Evolutionary conservation across 768 basidiomycete genomes (phyloP).

Genomic region (Naematelia aurantialba): DNA sequence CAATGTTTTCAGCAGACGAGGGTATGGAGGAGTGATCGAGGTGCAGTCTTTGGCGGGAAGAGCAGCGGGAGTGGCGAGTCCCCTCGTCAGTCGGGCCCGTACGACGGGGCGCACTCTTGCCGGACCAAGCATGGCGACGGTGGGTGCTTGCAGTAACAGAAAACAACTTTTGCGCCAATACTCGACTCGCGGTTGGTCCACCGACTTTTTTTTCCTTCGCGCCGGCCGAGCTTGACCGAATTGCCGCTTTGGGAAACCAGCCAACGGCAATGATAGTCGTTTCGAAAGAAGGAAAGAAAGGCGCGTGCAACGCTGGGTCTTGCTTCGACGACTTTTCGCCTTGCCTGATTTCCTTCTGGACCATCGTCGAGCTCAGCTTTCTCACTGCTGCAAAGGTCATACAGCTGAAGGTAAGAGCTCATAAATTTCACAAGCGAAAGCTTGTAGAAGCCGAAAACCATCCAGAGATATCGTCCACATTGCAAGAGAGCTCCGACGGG

Average conservation of each 20-base stretch:
- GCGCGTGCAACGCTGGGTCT: background rate
- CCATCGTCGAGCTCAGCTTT: no score
- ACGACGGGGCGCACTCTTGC: background rate
- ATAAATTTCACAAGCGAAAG: background rate
- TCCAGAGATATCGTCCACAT: no score
- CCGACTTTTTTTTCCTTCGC: background rate
- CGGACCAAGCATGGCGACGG: background rate
- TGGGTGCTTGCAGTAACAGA: background rate
- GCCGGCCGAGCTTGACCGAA: background rate
- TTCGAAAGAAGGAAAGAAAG: no score
- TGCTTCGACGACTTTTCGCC: constrained; percentile 7
- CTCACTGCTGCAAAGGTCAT: no score
- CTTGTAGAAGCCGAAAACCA: no score
- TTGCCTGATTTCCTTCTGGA: constrained; percentile 2
- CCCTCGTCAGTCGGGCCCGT: constrained; percentile 9
- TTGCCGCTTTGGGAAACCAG: background rate
- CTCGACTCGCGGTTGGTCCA: constrained; percentile 1
- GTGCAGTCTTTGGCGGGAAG: constrained; percentile 60
- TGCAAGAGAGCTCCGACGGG: background rate
- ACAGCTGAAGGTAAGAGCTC: background rate
- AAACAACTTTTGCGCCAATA: background rate
- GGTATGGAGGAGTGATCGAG: constrained; percentile 82
- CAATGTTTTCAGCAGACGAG: constrained; percentile 66
- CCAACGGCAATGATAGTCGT: no score
- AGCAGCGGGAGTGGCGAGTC: constrained; percentile 47